Base-by-base conservation (phyloP, 2,329 filamentous ascomycete genomes). In the Lasiodiplodia citricola region DNA sequence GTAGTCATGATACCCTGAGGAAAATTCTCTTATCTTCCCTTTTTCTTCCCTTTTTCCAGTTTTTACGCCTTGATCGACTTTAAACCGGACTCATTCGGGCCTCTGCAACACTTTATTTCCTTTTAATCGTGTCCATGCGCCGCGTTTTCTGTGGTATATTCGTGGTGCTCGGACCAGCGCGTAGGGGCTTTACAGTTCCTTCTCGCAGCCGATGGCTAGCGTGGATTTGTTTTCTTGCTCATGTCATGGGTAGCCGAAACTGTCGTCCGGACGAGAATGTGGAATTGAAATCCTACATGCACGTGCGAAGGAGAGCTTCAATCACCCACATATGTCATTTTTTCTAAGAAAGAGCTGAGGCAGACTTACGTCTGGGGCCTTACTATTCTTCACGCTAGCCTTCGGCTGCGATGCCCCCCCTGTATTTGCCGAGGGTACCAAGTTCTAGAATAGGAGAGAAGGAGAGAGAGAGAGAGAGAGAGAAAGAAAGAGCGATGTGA, bases 1-100 rank as follows among this genome's bases (percentile, higher is more conserved):
- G 60, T 64, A 64, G 47, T 64, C 44, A 64, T 64, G 60, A 64
- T 64, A 64, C 60, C 60, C 60, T 64, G 60, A 64, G 60, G 60
- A 31, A 64, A 64, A 37, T 38, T 52, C 35, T 62, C 31, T 28
- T 64, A n/a, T 31, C 54, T 60, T n/a, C 13, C 21, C 41, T 58
- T 41, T 41, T 31, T 16, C 10, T 41, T 31, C 28, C 10, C 4
- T 41, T 57, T 11, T 57, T 57, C 38, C n/a, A 13, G 8, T 2
- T 18, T 56, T 28, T 28, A 35, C 31, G 31, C 31, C 7, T n/a
- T 25, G 54, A 56, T 18, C 54, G 35, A n/a, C 54, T 14, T 11
- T 10, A n/a, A n/a, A 56, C 54, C 28, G 51, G 51, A 13, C 44
- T 54, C 25, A 11, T 25, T 21, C 51, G 10, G 21, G 51, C 25